Base-by-base conservation (phyloP, 164 flowering plant genomes). In the Saururus chinensis region DNA sequence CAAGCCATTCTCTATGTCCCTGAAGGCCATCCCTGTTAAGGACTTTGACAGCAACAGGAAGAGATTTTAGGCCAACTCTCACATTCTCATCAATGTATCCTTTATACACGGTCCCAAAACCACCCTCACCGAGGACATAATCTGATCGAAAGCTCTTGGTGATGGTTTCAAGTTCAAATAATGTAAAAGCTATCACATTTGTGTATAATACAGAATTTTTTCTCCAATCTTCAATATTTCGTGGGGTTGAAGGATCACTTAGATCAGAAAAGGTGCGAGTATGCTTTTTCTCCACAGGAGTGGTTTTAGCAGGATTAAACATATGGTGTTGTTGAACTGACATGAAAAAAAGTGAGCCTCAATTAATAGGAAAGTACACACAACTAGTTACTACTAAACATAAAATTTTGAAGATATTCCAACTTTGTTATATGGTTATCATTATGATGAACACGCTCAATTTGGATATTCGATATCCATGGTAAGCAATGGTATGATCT, bases 31-130 rank as follows among this genome's bases (percentile, higher is more conserved):
- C 97, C 74, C 85, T 95, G 74, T 95, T 91, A 49, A 95, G 89
- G 54, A 95, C 99, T 76, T 95, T 95, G 52, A 95, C 97, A 56
- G 99, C 97, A 49, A 95, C 99, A 8, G 95, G 95, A 9, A 91
- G 83, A 57, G 97, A 87, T 71, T 88, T 91, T 61, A 91, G 88
- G 19, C 99, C 99, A 72, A 87, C 97, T 62, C 97, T 76, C 11
- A 87, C 92, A 79, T 95, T 95, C 81, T 91, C 97, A 54, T 95
- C 99, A 60, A 95, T 89, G 76, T 88, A 91, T 22, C 99, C 99
- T 61, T 95, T 95, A 69, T 91, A 95, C 21, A 95, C 99, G 1
- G 93, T 87, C 4, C 99, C 99, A 69, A 95, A 95, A 13, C 99
- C 97, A 24, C 99, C 99, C 66, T 90, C 96, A 0, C 99, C 99